Evolutionary conservation across 2,329 filamentous ascomycete species (phyloP), one percentile per base, ranked within the genome.

Genomic region (Colletotrichum brevisporum): DNA sequence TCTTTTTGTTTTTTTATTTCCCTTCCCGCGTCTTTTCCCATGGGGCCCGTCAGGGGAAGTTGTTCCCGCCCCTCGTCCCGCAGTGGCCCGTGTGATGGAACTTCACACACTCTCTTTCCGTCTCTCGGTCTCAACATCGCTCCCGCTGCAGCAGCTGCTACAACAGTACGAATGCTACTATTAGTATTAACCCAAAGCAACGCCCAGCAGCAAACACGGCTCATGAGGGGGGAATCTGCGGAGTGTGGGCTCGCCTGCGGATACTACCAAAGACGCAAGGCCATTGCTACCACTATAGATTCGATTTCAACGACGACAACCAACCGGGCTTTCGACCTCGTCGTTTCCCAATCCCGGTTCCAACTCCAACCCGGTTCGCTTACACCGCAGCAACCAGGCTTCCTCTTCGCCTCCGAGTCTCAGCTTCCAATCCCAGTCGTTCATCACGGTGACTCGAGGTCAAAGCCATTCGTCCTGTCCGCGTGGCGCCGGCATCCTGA

Each of bases 391-490:
- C 12, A 13, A 43, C 21, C 21, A 21, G 48, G 18, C 21, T 15
- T 60, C 16, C 16, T 15, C 47, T 18, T 27, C 47, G 47, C 18
- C 45, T 39, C 50, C 21, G 26, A 55, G 50, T 47, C 41, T 54
- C 63, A 50, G 50, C 31, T 64, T 27, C 5, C 18, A 24, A 15
- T 26, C 59, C 52, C 21, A 36, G 64, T 52, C 53, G 52, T 36
- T 39, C 45, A 41, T 63, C 52, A 41, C 31, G 43, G 47, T 15
- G 36, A 24, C 12, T 55, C 26, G 45, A 47, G 60, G 60, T 64
- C 65, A 68, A 54, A 64, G 65, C 53, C 53, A 57, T n/a, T 47
- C 53, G 52, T n/a, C 31, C 31, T 45, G 24, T n/a, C 54, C 43
- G 41, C 45, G 39, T 43, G 61, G 16, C 52, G 53, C 12, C 53